Conservation (phyloP, 192 early-diverging fungal genomes). For the Anaeromyces robustus region DNA sequence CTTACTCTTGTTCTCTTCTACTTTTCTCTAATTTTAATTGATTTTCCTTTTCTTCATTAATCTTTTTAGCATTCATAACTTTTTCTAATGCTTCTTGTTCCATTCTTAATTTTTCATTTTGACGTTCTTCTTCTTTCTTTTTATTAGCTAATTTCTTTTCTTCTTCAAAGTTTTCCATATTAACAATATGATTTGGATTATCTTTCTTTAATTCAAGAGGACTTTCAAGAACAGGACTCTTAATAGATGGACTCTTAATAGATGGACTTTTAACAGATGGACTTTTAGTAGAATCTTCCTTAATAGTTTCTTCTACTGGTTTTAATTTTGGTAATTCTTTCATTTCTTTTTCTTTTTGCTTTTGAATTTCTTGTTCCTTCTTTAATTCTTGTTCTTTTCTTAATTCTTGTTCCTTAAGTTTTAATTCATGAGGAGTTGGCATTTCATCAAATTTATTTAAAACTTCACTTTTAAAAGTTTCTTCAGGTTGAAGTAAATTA, state of each 20-base stretch:
- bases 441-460: not conserved
- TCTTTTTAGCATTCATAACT: not conserved
- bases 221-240: not conserved
- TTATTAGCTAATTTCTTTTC: not conserved
- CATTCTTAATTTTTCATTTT: not conserved
- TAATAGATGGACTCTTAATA: too few relatives aligned
- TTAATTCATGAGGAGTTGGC: not conserved
- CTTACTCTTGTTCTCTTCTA: not conserved
- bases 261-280: not conserved
- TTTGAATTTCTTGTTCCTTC: not conserved
- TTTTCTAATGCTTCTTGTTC: not conserved
- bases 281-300: not conserved
- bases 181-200: too few relatives aligned
- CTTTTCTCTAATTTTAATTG: not conserved
- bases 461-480: not conserved
- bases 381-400: not conserved
- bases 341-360: not conserved
- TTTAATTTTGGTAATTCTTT: too few relatives aligned
- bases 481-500: not conserved
- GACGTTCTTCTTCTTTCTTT: not conserved
- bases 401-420: not conserved
- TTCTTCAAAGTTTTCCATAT: not conserved
- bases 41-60: not conserved
- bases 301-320: not conserved
- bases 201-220: not conserved